Evolutionary conservation across 2,329 filamentous ascomycete species (phyloP).

Genomic region (Colletotrichum destructivum): DNA sequence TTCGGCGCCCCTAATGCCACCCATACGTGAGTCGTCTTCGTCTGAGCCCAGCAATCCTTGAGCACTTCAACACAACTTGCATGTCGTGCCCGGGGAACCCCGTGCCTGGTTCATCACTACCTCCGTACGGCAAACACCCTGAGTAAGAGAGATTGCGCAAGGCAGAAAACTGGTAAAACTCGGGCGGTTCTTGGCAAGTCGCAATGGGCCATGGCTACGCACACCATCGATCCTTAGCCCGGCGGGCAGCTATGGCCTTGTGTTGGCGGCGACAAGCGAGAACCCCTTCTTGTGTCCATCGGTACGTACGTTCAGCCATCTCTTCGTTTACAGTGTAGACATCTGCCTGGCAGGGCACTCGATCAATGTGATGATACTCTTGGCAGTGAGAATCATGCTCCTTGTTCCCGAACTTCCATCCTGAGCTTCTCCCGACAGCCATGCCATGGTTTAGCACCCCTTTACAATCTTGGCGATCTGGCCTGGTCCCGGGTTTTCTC

Average conservation of each 20-base stretch:
- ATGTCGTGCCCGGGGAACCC: conserved; percentile 7
- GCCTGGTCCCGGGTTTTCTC: neutral
- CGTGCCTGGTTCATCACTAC: neutral
- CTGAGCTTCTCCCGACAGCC: conserved; percentile 11
- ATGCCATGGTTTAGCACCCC: neutral
- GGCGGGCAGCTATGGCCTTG: neutral
- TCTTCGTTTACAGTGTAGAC: neutral
- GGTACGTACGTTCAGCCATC: neutral
- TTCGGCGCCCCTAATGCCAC: conserved; percentile 17
- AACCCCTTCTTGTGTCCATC: conserved; percentile 3
- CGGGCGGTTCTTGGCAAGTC: conserved; percentile 18
- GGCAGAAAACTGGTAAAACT: conserved; percentile 16
- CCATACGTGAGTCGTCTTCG: conserved; percentile 27
- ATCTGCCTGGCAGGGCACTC: neutral
- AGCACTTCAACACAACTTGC: neutral
- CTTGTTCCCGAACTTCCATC: conserved; percentile 5
- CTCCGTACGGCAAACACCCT: neutral
- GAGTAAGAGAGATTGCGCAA: conserved; percentile 10
- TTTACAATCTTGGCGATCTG: conserved; percentile 23
- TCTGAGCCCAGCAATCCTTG: neutral
- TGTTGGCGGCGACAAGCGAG: neutral
- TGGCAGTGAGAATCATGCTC: neutral
- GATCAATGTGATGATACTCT: neutral
- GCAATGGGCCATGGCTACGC: neutral
- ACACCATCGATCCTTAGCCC: conserved; percentile 2